Percentiles rank a stretch among this genome's conserved stretches.
Conservation (phyloP, 805 yeast species). For the Candida corydali region DNA sequence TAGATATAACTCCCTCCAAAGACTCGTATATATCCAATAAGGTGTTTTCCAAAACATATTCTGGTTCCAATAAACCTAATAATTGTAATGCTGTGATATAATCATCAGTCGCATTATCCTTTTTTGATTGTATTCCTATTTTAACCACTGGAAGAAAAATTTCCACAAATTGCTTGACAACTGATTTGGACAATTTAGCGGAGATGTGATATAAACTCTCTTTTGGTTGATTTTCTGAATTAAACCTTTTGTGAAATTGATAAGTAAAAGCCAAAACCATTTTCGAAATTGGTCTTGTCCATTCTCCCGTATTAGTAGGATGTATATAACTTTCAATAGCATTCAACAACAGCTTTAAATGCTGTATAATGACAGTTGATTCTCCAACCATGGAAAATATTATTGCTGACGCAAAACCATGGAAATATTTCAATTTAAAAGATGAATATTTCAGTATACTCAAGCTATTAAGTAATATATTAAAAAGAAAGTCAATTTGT, state of each 20-base stretch:
- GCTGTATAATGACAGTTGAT: conserved; percentile 45
- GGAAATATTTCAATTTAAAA: conserved; percentile 34
- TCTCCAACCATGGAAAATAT: conserved; percentile 61
- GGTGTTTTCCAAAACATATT: conserved; percentile 46
- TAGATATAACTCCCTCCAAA: conserved; percentile 62
- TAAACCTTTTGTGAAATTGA: conserved; percentile 55
- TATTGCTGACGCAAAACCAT: conserved; percentile 43
- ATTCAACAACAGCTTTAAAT: conserved; percentile 53
- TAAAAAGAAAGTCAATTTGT: conserved; percentile 60
- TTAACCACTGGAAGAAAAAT: conserved; percentile 53
- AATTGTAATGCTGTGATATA: conserved; percentile 57
- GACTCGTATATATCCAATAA: conserved; percentile 76
- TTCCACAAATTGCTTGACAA: conserved; percentile 43
- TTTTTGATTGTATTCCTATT: conserved; percentile 78
- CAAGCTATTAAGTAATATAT: conserved; percentile 44
- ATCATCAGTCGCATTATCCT: conserved; percentile 48
- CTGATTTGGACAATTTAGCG: conserved; percentile 27
- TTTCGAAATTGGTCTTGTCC: conserved; percentile 71
- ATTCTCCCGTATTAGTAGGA: conserved; percentile 89
- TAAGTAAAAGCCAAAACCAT: conserved; percentile 57
- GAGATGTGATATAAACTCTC: conserved; percentile 22
- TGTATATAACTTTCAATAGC: conserved; percentile 80
- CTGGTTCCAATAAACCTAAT: conserved; percentile 62
- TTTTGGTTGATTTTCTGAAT: conserved; percentile 43
- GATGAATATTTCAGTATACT: conserved; percentile 49